These are phyloP conservation scores for Aspergillus sparsus DNA, from an alignment of 495 filamentous ascomycete genomes.

Conservation along the genomic window DNA sequence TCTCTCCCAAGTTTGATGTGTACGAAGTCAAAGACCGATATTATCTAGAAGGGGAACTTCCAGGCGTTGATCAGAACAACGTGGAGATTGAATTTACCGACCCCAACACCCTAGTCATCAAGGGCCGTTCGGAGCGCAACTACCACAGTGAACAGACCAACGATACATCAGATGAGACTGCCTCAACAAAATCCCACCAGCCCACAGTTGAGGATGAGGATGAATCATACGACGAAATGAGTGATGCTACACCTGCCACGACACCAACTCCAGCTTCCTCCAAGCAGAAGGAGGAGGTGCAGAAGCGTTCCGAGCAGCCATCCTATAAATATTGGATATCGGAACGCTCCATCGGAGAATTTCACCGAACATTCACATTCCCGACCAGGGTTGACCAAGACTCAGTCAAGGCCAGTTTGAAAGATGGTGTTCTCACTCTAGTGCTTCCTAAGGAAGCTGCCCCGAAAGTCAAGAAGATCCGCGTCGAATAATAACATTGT, in stretches of 20 bases:
- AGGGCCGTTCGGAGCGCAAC: constrained; percentile 64
- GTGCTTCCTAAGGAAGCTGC: constrained; percentile 74
- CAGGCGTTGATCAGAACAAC: constrained; percentile 76
- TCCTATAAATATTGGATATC: constrained; percentile 71
- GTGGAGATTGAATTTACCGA: constrained; percentile 85
- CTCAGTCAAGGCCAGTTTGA: constrained; percentile 68
- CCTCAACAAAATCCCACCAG: constrained; percentile 45
- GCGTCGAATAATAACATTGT: constrained; percentile 48
- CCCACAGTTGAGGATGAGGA: constrained; percentile 69
- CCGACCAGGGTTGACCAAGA: constrained; percentile 74
- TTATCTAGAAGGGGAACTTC: constrained; percentile 85
- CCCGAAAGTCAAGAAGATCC: constrained; percentile 53
- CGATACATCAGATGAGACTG: constrained; percentile 26
- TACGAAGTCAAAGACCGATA: constrained; percentile 67
- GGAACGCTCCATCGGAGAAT: constrained; percentile 80
- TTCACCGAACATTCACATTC: constrained; percentile 79
- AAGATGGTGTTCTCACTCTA: constrained; percentile 72
- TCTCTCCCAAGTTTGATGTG: constrained; percentile 79
- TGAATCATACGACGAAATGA: constrained; percentile 53
- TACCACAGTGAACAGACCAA: constrained; percentile 35
- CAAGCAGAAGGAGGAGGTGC: constrained; percentile 21
- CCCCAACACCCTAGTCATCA: constrained; percentile 70
- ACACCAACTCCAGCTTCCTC: constrained; percentile 10
- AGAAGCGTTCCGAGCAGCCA: constrained; percentile 35
- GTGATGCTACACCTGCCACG: constrained; percentile 12